Conservation (phyloP, 345 rosid species). For the Euphorbia pulcherrima region DNA sequence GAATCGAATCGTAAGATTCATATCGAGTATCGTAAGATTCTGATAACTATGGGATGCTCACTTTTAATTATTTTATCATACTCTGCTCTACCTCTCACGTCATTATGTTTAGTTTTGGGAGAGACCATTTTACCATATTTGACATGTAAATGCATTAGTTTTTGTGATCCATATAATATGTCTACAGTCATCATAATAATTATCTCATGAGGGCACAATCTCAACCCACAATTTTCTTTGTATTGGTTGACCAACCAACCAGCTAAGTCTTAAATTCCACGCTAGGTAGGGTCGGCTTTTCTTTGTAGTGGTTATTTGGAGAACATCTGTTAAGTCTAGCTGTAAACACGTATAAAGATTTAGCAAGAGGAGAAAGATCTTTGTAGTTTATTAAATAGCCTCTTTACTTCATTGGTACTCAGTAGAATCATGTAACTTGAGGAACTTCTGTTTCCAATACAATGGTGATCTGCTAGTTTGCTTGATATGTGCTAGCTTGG, state of each 20-base stretch:
- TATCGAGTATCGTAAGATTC: too few species aligned
- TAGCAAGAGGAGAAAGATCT: background rate
- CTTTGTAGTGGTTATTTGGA: background rate
- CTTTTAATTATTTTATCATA: too few species aligned
- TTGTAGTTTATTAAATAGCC: background rate
- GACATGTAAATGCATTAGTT: too few species aligned
- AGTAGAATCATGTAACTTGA: background rate
- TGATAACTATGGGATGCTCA: too few species aligned
- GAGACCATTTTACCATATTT: too few species aligned
- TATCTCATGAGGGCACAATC: background rate
- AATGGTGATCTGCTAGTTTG: background rate
- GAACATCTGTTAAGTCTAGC: background rate
- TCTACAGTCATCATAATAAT: background rate
- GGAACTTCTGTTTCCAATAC: background rate
- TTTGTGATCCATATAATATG: too few species aligned
- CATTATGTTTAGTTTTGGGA: too few species aligned
- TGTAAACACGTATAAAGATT: background rate
- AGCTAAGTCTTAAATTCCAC: too few species aligned
- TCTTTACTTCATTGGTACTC: background rate
- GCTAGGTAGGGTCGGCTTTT: too few species aligned
- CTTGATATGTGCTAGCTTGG: background rate
- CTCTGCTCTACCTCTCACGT: too few species aligned
- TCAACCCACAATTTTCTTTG: background rate
- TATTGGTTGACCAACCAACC: too few species aligned
- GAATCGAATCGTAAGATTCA: too few species aligned